Conservation (phyloP, 352 stramenopile species). For the Vaucheria bursata region DNA sequence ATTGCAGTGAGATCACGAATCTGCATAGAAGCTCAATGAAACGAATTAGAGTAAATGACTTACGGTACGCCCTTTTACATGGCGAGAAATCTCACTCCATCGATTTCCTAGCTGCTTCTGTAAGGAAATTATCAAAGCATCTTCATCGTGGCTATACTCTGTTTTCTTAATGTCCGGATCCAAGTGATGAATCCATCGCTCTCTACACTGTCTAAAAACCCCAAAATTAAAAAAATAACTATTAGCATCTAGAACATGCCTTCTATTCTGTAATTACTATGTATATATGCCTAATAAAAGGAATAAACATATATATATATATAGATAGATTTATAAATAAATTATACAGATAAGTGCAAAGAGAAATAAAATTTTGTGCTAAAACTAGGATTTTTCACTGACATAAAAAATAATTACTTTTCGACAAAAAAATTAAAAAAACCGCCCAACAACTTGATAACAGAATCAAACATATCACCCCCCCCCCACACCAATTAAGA, state of each 20-base stretch:
- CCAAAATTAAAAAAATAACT: not conserved
- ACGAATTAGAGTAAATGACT: slow-evolving; percentile 24
- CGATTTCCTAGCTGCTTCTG: slow-evolving; percentile 44
- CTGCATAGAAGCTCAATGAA: no score
- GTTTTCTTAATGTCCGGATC: slow-evolving; percentile 56
- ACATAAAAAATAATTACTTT: not conserved
- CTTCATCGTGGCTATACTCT: slow-evolving; percentile 37
- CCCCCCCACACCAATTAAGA: no score
- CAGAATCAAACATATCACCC: no score
- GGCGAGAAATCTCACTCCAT: slow-evolving; percentile 46
- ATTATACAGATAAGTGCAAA: not conserved
- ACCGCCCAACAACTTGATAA: not conserved
- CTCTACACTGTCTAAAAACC: slow-evolving; percentile 73
- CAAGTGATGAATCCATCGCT: slow-evolving; percentile 87
- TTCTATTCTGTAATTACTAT: not conserved
- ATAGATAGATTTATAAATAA: not conserved
- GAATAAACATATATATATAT: not conserved
- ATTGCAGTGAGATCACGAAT: no score
- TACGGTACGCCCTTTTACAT: slow-evolving; percentile 34
- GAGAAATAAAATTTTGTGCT: not conserved
- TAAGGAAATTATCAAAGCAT: slow-evolving; percentile 30
- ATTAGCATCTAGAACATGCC: not conserved
- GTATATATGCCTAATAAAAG: not conserved
- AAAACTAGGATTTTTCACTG: not conserved
- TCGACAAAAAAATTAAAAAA: not conserved